These are phyloP conservation scores for Alternaria sp. DNA, from an alignment of 2,329 filamentous ascomycete genomes.

Conservation along the genomic window DNA sequence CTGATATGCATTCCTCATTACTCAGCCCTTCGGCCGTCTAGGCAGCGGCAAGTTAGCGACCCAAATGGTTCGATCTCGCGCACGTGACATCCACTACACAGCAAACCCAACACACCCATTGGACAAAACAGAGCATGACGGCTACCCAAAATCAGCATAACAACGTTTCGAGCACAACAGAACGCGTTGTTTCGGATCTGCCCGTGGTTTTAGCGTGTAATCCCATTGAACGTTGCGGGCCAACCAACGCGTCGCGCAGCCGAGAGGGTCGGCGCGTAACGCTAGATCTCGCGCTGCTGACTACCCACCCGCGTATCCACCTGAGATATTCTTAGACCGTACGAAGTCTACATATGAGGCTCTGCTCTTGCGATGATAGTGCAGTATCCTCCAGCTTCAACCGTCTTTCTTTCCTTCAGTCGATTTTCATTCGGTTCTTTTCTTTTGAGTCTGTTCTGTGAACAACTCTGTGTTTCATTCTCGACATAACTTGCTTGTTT, in stretches of 20 bases:
- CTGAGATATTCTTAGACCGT: slow-evolving; percentile 20
- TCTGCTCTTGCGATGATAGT: background rate
- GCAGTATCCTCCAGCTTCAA: slow-evolving; percentile 6
- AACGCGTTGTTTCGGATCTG: slow-evolving; percentile 18
- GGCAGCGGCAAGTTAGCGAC: background rate
- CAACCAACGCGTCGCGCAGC: slow-evolving; percentile 28
- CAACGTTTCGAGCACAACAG: slow-evolving; percentile 21
- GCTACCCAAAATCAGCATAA: slow-evolving; percentile 2
- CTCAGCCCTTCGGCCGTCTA: background rate
- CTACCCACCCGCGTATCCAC: slow-evolving; percentile 12
- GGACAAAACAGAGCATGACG: slow-evolving; percentile 6
- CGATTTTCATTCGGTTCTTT: slow-evolving; percentile 9
- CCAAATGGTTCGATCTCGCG: background rate
- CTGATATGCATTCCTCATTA: background rate
- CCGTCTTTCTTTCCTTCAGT: slow-evolving; percentile 10
- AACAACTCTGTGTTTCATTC: slow-evolving; percentile 10
- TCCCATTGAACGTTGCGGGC: slow-evolving; percentile 8
- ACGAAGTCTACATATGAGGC: slow-evolving; percentile 11
- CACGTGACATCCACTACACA: slow-evolving; percentile 1
- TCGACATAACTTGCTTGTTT: background rate
- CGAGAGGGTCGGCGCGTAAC: slow-evolving; percentile 25
- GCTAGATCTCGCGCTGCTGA: slow-evolving; percentile 20
- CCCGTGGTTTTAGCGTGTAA: slow-evolving; percentile 15
- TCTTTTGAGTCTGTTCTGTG: slow-evolving; percentile 24
- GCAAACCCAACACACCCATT: background rate